Conservation (phyloP, 1,139 yeast species). For the Blastobotrys raffinosifermentans region DNA sequence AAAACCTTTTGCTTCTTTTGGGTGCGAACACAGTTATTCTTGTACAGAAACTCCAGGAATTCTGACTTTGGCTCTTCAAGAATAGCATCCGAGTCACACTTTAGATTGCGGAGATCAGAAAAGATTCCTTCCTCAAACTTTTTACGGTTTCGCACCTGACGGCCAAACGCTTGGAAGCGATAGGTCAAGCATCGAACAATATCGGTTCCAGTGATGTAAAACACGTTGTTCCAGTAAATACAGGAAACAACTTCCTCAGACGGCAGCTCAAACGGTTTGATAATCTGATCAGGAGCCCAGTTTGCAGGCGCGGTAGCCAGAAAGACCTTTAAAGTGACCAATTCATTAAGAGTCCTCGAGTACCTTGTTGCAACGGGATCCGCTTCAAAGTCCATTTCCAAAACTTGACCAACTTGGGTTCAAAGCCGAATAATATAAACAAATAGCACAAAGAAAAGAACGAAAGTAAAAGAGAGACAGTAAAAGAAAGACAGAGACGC, state of each 20-base stretch:
- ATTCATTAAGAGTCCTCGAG: slow-evolving; percentile 12
- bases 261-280: slow-evolving; percentile 77
- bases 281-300: slow-evolving; percentile 87
- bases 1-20: slow-evolving; percentile 97
- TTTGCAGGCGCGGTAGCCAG: slow-evolving; percentile 90
- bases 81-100: slow-evolving; percentile 83
- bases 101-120: slow-evolving; percentile 80
- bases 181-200: slow-evolving; percentile 88
- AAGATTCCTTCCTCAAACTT: slow-evolving; percentile 97
- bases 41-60: slow-evolving; percentile 76
- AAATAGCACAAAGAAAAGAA: not conserved
- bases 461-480: no score
- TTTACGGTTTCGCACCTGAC: slow-evolving; percentile 76
- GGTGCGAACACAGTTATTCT: slow-evolving; percentile 82
- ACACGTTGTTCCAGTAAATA: slow-evolving; percentile 86
- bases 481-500: no score
- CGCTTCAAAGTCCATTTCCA: not conserved
- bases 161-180: slow-evolving; percentile 85
- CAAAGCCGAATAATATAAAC: not conserved
- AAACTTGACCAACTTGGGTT: slow-evolving; percentile 10
- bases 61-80: slow-evolving; percentile 84
- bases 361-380: slow-evolving; percentile 7
- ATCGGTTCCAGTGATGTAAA: slow-evolving; percentile 92
- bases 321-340: slow-evolving; percentile 49
- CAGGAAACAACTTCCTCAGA: slow-evolving; percentile 89